Evolutionary conservation across 495 filamentous ascomycete species (phyloP).

Genomic region (Thermochaetoides thermophila): DNA sequence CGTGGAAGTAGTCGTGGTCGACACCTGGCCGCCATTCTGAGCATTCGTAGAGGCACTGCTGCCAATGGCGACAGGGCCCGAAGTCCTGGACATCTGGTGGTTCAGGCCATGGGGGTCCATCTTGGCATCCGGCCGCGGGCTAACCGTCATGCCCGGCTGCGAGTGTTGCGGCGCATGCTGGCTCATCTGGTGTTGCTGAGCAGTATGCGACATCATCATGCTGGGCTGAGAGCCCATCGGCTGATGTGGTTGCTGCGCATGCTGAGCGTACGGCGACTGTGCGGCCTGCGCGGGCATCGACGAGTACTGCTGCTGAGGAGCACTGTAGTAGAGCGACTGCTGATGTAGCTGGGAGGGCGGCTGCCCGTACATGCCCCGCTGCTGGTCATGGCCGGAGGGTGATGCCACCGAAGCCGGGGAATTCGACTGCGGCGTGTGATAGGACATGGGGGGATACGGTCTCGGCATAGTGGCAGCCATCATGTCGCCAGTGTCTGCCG

Average conservation of each 20-base stretch:
- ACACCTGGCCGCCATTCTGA: constrained; percentile 39
- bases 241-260: constrained; percentile 57
- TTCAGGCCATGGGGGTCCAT: constrained; percentile 43
- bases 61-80: constrained; percentile 39
- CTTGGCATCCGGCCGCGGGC: constrained; percentile 45
- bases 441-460: constrained; percentile 74
- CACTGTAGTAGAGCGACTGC: constrained; percentile 57
- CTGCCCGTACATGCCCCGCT: constrained; percentile 70
- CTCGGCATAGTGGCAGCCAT: constrained; percentile 89
- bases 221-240: constrained; percentile 36
- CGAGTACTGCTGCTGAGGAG: constrained; percentile 44
- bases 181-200: constrained; percentile 33
- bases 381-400: constrained; percentile 75
- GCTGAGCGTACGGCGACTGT: constrained; percentile 62
- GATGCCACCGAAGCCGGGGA: constrained; percentile 94
- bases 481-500: constrained; percentile 69
- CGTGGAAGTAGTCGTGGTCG: constrained; percentile 30
- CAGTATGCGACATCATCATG: constrained; percentile 45
- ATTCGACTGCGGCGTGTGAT: constrained; percentile 90
- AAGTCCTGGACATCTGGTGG: constrained; percentile 37
- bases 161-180: constrained; percentile 32
- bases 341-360: constrained; percentile 63
- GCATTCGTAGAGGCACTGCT: constrained; percentile 24
- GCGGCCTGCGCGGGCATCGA: constrained; percentile 50
- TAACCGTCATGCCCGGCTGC: constrained; percentile 41